Evolutionary conservation across 108 stramenopile genomes (phyloP).

Genomic region (Skeletonema costatum): DNA sequence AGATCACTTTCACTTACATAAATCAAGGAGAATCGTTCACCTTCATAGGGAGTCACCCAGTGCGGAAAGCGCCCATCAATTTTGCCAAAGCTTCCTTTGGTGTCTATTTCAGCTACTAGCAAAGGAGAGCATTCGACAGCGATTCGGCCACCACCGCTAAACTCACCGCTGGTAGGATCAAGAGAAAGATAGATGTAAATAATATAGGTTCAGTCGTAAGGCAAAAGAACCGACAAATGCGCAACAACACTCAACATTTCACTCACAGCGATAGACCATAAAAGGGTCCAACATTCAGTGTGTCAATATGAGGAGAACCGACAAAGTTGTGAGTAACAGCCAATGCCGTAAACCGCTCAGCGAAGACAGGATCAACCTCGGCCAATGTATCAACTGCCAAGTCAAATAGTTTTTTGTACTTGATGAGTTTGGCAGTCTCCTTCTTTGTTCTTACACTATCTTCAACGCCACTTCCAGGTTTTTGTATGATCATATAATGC

Average conservation of each 20-base stretch:
- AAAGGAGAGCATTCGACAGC: slow-evolving; percentile 58
- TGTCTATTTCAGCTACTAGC: slow-evolving; percentile 58
- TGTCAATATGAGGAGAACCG: slow-evolving; percentile 77
- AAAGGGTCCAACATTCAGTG: slow-evolving; percentile 65
- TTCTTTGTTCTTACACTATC: slow-evolving; percentile 38
- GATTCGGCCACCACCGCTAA: slow-evolving; percentile 48
- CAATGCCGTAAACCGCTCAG: slow-evolving; percentile 56
- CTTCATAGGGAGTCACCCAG: slow-evolving; percentile 67
- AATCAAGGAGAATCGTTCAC: slow-evolving; percentile 59
- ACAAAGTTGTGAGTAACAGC: slow-evolving; percentile 68
- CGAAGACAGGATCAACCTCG: slow-evolving; percentile 57
- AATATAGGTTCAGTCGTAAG: not conserved
- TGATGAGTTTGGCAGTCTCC: slow-evolving; percentile 53
- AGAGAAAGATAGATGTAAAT: not conserved
- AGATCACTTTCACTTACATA: slow-evolving; percentile 36
- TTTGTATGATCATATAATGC: slow-evolving; percentile 68
- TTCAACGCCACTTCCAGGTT: slow-evolving; percentile 18
- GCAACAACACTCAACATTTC: not conserved
- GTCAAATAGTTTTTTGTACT: slow-evolving; percentile 54
- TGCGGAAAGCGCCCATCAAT: slow-evolving; percentile 78
- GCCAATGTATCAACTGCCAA: slow-evolving; percentile 48
- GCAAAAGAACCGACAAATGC: not conserved
- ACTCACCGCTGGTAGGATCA: slow-evolving; percentile 27
- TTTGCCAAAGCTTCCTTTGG: slow-evolving; percentile 56
- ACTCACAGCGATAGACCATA: slow-evolving; percentile 69